Base-by-base conservation (phyloP, 2,329 filamentous ascomycete genomes). In the Fusarium anthophilum region DNA sequence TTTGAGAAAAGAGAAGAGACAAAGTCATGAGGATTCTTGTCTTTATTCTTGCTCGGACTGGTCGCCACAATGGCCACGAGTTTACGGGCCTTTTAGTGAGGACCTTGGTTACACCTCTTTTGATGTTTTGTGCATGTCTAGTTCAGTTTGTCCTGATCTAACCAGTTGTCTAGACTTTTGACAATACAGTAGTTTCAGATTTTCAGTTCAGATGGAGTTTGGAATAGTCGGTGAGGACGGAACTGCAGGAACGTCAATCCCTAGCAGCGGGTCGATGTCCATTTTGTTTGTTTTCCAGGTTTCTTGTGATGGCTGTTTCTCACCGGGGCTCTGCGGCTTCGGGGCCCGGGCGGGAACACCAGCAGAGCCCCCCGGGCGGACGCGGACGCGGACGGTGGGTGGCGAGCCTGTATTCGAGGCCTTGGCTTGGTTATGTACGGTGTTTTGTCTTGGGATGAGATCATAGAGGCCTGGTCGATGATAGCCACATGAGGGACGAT, bases 211-310 rank as follows among this genome's bases (percentile, higher is more conserved):
- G 39, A 50, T 66, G 20, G 59, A 44, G 45, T 20, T 22, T 37
- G 67, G 30, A 69, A 70, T 70, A 73, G 77, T 78, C 77, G 77
- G 77, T 78, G 77, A 78, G 69, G 57, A 18, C 74, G 72, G 72
- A 70, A 72, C 72, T 74, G 68, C 73, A 78, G 74, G 76, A 75
- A 77, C 76, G 32, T 38, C 56, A 51, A 77, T 76, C 48, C 72
- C 72, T 74, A 67, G 74, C 47, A 69, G 65, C 73, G 62, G 59
- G 57, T 63, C 69, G 39, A 51, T 38, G 32, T 28, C 44, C 44
- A 28, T 62, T 60, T 45, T 38, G 61, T 30, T 65, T 53, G 62
- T 41, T 56, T 37, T 37, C 38, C 50, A 55, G 35, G 51, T 54
- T 54, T 54, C 51, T 39, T 54, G 24, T 13, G 51, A 55, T n/a